Conservation (phyloP, 2,329 filamentous ascomycete species). For the Alternaria longipes region DNA sequence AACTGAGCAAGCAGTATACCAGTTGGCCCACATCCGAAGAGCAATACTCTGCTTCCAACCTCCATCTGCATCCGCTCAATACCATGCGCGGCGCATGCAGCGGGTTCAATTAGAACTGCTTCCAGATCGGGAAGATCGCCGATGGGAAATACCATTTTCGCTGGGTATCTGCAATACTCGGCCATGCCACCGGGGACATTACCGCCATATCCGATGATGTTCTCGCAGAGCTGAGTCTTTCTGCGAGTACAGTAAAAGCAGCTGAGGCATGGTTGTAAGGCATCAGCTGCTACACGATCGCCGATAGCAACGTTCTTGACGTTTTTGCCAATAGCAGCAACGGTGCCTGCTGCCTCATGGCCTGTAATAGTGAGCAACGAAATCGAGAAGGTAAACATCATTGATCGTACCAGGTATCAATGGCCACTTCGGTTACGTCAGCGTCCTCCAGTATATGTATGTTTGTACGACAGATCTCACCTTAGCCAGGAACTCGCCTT, state of each 20-base stretch:
- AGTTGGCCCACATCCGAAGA: slow-evolving; percentile 74
- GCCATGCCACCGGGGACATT: slow-evolving; percentile 76
- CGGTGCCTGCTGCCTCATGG: slow-evolving; percentile 73
- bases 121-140: slow-evolving; percentile 73
- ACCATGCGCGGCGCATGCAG: slow-evolving; percentile 75
- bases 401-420: slow-evolving; percentile 31
- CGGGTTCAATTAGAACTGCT: slow-evolving; percentile 74
- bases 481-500: slow-evolving; percentile 37
- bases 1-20: slow-evolving; percentile 71
- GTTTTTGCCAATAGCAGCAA: slow-evolving; percentile 67
- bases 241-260: slow-evolving; percentile 79
- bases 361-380: slow-evolving; percentile 49
- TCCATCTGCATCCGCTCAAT: slow-evolving; percentile 74
- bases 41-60: slow-evolving; percentile 70
- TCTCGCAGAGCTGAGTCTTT: slow-evolving; percentile 73
- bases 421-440: slow-evolving; percentile 25
- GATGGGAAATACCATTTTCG: slow-evolving; percentile 70
- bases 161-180: slow-evolving; percentile 69
- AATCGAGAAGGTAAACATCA: background rate
- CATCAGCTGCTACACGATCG: slow-evolving; percentile 69
- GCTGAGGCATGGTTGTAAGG: slow-evolving; percentile 73
- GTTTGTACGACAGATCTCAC: background rate
- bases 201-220: slow-evolving; percentile 73
- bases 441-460: background rate
- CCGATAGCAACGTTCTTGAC: slow-evolving; percentile 69